Evolutionary conservation across 306 rosid genomes (phyloP).

Genomic region (Adenanthera pavonina): DNA sequence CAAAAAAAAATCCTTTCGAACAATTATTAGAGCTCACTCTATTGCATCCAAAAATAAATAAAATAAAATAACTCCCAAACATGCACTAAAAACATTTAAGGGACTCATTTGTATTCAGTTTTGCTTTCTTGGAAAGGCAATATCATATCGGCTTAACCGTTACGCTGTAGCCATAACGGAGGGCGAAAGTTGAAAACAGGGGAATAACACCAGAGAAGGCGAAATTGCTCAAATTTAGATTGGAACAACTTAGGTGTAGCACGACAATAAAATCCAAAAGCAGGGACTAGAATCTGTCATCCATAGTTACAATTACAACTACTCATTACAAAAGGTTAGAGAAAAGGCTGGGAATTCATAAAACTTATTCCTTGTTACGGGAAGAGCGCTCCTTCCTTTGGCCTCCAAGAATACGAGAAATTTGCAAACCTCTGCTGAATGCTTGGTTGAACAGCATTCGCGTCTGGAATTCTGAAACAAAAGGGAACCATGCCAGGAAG

Average conservation of each 20-base stretch:
- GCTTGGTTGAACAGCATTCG: constrained; percentile 99
- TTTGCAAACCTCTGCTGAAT: constrained; percentile 90
- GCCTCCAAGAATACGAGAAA: constrained; percentile 97
- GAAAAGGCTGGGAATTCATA: neutral
- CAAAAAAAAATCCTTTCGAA: no score
- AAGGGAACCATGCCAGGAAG: constrained; percentile 96
- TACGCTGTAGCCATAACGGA: no score
- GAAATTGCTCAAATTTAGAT: neutral
- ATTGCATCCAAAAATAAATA: no score
- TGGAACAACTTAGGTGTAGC: neutral
- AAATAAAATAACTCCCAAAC: no score
- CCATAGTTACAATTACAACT: constrained; percentile 35
- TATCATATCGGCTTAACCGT: no score
- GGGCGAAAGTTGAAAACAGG: no score
- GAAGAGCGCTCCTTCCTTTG: constrained; percentile 85
- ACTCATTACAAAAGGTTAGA: neutral
- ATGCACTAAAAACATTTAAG: no score
- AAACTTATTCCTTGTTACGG: constrained; percentile 75
- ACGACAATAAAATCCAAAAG: neutral
- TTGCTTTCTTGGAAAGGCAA: no score
- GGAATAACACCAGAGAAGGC: neutral
- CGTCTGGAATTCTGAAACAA: constrained; percentile 94
- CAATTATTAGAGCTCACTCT: no score
- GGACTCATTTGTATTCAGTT: no score
- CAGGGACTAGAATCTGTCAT: neutral